These are phyloP conservation scores for Pythium myriotylum DNA, from an alignment of 352 stramenopile species.

Conservation along the genomic window DNA sequence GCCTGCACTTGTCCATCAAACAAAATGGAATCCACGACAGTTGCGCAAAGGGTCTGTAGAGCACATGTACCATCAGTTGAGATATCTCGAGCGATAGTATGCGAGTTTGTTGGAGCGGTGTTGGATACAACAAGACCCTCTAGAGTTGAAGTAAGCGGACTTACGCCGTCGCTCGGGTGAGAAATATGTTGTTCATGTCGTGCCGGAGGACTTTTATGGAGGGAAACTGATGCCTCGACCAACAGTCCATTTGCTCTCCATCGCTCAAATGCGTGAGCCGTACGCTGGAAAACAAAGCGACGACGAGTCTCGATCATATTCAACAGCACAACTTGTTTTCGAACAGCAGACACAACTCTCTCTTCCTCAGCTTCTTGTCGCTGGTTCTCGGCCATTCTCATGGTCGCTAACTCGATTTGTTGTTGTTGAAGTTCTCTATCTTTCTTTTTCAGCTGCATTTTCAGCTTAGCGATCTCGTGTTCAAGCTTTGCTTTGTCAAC, in stretches of 20 bases:
- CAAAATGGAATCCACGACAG: conserved; percentile 14
- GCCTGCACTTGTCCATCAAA: conserved; percentile 7
- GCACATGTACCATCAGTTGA: not conserved
- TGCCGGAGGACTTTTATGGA: not conserved
- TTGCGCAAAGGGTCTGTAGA: conserved; percentile 12
- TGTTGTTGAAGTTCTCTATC: conserved; percentile 37
- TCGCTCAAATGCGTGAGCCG: conserved; percentile 33
- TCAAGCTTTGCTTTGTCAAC: conserved; percentile 44
- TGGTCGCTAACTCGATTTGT: conserved; percentile 11
- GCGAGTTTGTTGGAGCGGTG: no score
- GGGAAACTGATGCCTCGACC: not conserved
- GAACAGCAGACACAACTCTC: conserved; percentile 7
- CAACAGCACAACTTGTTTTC: conserved; percentile 34
- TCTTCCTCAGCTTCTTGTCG: conserved; percentile 22
- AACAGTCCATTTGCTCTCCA: conserved; percentile 33
- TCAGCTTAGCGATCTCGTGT: conserved; percentile 40
- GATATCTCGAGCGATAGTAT: not conserved
- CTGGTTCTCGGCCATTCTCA: conserved; percentile 20
- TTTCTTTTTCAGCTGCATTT: conserved; percentile 38
- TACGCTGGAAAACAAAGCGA: conserved; percentile 26
- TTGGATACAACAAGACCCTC: no score
- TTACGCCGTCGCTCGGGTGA: not conserved
- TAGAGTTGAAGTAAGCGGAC: not conserved
- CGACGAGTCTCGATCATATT: conserved; percentile 41
- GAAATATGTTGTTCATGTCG: not conserved